Conservation (phyloP, 1,284 basidiomycete genomes). For the Wolfiporia cocos region DNA sequence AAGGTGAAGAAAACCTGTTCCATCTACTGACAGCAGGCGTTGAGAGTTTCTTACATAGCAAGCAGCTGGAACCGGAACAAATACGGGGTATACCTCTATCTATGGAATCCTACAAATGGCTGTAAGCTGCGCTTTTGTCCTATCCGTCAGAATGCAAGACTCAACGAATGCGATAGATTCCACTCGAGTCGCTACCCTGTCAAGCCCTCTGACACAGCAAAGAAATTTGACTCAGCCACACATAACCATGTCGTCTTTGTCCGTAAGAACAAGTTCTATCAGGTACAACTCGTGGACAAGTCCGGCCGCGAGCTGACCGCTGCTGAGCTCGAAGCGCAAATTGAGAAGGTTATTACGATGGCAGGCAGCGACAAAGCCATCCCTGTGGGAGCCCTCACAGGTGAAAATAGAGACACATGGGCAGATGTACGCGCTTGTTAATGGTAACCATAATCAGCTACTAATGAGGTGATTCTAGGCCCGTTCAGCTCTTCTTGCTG, state of each 20-base stretch:
- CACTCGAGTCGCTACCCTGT: slow-evolving; percentile 86
- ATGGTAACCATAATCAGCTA: too few relatives aligned
- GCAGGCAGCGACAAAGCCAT: slow-evolving; percentile 56
- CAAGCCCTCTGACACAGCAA: slow-evolving; percentile 79
- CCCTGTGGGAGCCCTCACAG: slow-evolving; percentile 80
- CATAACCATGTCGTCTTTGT: slow-evolving; percentile 91
- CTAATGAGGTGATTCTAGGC: slow-evolving; percentile 31
- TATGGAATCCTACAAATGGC: slow-evolving; percentile 94
- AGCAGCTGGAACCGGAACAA: slow-evolving; percentile 87
- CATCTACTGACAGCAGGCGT: background rate
- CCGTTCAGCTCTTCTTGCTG: slow-evolving; percentile 60
- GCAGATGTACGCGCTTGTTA: slow-evolving; percentile 48
- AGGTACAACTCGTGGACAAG: slow-evolving; percentile 62
- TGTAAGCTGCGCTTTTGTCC: slow-evolving; percentile 39
- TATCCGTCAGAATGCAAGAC: background rate
- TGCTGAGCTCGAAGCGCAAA: slow-evolving; percentile 79
- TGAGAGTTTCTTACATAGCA: slow-evolving; percentile 35
- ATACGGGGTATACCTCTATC: slow-evolving; percentile 79
- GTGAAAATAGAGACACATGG: slow-evolving; percentile 91
- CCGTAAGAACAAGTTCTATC: slow-evolving; percentile 88
- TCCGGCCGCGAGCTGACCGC: slow-evolving; percentile 67
- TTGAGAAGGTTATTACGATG: slow-evolving; percentile 68
- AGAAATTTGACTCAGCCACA: slow-evolving; percentile 70
- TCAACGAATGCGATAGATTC: slow-evolving; percentile 47
- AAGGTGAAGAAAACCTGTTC: slow-evolving; percentile 42